phyloP scores from a whole-genome alignment of 2,329 filamentous ascomycete genomes.

The Diaporthe sp. region DNA sequence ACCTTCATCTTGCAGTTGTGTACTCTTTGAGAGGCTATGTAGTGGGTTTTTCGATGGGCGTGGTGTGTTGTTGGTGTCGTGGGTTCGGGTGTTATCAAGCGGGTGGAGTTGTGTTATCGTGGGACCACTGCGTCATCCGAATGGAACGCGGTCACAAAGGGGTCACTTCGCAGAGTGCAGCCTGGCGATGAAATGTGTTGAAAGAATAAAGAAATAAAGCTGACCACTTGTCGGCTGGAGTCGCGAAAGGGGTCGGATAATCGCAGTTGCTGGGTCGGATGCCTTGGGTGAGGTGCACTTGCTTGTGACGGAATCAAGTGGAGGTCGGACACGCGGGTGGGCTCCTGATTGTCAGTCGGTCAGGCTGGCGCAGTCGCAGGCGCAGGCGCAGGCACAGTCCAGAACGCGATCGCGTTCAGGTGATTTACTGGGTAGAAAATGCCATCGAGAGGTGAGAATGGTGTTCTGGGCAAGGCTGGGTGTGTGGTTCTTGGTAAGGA shows the following conservation, averaged over 20 bases:
- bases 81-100: conserved; percentile 37
- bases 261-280: background rate
- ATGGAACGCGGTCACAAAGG: conserved; percentile 25
- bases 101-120: conserved; percentile 38
- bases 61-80: conserved; percentile 13
- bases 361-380: conserved; percentile 12
- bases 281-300: conserved; percentile 14
- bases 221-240: background rate
- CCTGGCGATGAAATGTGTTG: background rate
- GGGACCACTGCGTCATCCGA: conserved; percentile 40
- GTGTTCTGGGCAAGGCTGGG: background rate
- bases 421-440: conserved; percentile 24
- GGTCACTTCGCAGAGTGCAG: conserved; percentile 19
- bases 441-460: background rate
- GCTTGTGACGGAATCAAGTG: conserved; percentile 22
- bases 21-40: background rate
- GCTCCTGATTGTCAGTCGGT: conserved; percentile 24
- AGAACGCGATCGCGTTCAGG: conserved; percentile 37
- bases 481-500: conserved; percentile 5
- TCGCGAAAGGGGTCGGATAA: background rate
- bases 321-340: conserved; percentile 8
- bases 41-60: background rate
- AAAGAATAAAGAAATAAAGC: background rate
- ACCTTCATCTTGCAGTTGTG: conserved; percentile 55
- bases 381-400: conserved; percentile 25